Percentiles rank a stretch among this genome's conserved stretches.
Evolutionary conservation across 352 stramenopile genomes (phyloP).

Genomic region (Globisporangium irregulare): DNA sequence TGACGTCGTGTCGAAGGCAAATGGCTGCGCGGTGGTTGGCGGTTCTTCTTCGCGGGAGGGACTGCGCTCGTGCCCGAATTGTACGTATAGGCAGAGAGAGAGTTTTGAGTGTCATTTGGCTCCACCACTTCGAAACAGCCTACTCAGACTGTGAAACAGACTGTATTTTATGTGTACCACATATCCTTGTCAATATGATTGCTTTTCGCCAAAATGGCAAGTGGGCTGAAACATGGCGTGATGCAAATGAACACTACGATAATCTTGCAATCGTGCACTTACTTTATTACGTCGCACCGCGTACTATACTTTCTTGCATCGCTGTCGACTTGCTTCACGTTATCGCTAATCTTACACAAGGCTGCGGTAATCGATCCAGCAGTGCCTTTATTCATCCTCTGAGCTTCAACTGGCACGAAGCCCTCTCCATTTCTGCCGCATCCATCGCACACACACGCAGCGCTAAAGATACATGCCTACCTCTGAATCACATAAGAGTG

Average conservation of each 20-base stretch:
- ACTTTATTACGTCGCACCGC: neutral
- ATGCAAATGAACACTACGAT: neutral
- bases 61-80: neutral
- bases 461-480: neutral
- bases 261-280: neutral
- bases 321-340: neutral
- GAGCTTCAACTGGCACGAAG: neutral
- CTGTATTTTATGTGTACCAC: neutral
- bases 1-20: neutral
- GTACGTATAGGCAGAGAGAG: neutral
- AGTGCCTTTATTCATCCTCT: neutral
- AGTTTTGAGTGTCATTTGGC: conserved; percentile 12
- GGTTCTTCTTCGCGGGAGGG: conserved; percentile 3
- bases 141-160: neutral
- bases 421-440: neutral
- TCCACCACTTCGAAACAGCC: conserved; percentile 1
- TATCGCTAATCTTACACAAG: neutral
- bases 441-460: neutral
- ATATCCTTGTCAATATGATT: neutral
- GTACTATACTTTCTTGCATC: neutral
- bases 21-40: conserved; percentile 1
- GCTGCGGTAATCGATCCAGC: neutral
- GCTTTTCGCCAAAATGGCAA: neutral
- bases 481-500: neutral
- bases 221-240: neutral